Base-by-base conservation (phyloP, 257 asterid species). In the Penstemon eatonii region DNA sequence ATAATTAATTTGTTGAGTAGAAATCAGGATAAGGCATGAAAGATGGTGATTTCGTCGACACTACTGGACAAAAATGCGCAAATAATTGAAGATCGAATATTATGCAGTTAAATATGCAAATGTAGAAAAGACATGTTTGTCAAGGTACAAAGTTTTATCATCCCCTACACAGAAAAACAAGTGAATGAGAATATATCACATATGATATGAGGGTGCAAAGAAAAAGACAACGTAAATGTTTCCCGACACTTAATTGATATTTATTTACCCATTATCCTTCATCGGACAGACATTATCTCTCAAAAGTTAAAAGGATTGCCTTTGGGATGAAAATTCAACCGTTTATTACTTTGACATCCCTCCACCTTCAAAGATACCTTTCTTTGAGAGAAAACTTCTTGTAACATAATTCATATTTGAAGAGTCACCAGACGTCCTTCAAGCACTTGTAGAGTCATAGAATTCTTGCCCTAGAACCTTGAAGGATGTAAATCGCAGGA, bases 1-100 rank as follows among this genome's bases (percentile, higher is more conserved):
- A 49, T 49, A 49, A 49, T 49, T 50, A 49, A 49, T 49, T 50
- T 39, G 42, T 25, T n/a, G 0, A 8, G 70, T 25, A 8, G 19
- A 45, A 45, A 8, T 44, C 3, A 11, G 33, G 68, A 66, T 66
- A 66, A 66, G 62, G 53, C 42, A 13, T 33, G 62, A n/a, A 53
- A 39, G 11, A 52, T 8, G 25, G 55, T 66, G 68, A 63, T 63
- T 46, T 47, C 36, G 68, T 25, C 68, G 33, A 43, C 12, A 46
- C 6, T 66, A 61, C 52, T 39, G 61, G 41, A 66, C 7, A 40
- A 37, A 66, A 6, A 33, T 51, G 12, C 12, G 15, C 43, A 4
- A 39, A 50, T 11, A 37, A 39, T n/a, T 36, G 40, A 44, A 65
- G 39, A 5, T 15, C 18, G 18, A 15, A 15, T 15, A 15, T 15